Conservation (phyloP, 306 rosid species). For the Fragaria nilgerrensis region DNA sequence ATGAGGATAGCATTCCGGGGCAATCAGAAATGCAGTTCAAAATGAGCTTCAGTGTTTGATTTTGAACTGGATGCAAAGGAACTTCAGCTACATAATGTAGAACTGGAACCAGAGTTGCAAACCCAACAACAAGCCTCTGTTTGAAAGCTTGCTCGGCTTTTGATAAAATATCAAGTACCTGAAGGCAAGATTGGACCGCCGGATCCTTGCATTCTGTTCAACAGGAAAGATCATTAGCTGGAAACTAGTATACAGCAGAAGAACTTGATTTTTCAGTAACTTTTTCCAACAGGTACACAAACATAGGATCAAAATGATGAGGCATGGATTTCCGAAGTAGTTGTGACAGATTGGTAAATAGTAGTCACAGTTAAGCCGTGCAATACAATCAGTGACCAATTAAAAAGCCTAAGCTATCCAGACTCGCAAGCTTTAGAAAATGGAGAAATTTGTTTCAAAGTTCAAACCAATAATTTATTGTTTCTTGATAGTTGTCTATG, state of each 20-base stretch:
- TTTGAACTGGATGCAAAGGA: slow-evolving; percentile 87
- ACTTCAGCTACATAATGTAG: slow-evolving; percentile 68
- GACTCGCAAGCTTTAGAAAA: slow-evolving; percentile 19
- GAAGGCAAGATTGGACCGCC: slow-evolving; percentile 68
- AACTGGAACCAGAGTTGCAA: slow-evolving; percentile 80
- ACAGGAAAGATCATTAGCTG: slow-evolving; percentile 32
- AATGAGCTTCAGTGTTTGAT: slow-evolving; percentile 67
- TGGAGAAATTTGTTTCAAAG: not conserved
- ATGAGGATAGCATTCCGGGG: slow-evolving; percentile 71
- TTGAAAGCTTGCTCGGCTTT: slow-evolving; percentile 68
- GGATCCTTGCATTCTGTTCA: slow-evolving; percentile 79
- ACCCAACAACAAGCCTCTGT: slow-evolving; percentile 75
- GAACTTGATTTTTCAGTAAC: not conserved
- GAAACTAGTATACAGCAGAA: slow-evolving; percentile 8
- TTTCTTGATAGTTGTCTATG: not conserved
- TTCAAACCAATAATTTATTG: not conserved
- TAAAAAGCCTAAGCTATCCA: slow-evolving; percentile 11
- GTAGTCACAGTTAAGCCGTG: slow-evolving; percentile 20
- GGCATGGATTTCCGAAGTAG: not conserved
- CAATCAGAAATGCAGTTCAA: slow-evolving; percentile 70
- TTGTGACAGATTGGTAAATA: not conserved
- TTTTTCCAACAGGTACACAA: not conserved
- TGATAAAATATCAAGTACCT: slow-evolving; percentile 71
- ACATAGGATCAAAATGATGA: not conserved
- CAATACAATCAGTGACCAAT: slow-evolving; percentile 9